Conservation (phyloP, 2,329 filamentous ascomycete genomes). For the Diaporthe nobilis region DNA sequence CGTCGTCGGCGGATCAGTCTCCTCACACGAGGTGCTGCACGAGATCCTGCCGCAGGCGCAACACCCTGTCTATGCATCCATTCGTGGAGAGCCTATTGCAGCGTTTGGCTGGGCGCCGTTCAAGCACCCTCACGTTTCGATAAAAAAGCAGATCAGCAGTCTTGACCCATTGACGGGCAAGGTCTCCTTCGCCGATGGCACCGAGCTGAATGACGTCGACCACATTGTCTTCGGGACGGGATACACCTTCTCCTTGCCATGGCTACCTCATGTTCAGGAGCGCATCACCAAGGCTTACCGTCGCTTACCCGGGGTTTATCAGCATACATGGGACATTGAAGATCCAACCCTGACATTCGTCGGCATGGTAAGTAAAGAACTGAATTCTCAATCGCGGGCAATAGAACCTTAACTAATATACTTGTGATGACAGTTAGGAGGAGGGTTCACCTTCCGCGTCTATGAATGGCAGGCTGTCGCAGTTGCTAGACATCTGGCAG, state of each 20-base stretch:
- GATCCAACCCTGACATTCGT: slow-evolving; percentile 53
- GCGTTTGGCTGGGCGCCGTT: slow-evolving; percentile 72
- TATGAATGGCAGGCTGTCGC: slow-evolving; percentile 58
- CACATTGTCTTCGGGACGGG: slow-evolving; percentile 72
- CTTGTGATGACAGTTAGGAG: slow-evolving; percentile 47
- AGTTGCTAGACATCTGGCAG: slow-evolving; percentile 52
- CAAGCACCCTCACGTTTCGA: slow-evolving; percentile 63
- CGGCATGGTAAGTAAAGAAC: slow-evolving; percentile 50
- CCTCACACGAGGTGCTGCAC: slow-evolving; percentile 69
- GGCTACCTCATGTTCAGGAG: slow-evolving; percentile 62
- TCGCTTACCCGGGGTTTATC: slow-evolving; percentile 53
- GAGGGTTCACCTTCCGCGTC: slow-evolving; percentile 55
- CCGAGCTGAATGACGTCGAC: slow-evolving; percentile 63
- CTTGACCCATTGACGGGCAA: slow-evolving; percentile 54
- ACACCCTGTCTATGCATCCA: slow-evolving; percentile 63
- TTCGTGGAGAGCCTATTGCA: slow-evolving; percentile 60
- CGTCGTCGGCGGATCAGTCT: slow-evolving; percentile 71
- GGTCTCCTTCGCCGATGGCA: slow-evolving; percentile 67
- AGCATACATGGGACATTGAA: slow-evolving; percentile 54
- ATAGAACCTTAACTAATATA: background rate
- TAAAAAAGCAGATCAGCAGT: slow-evolving; percentile 60
- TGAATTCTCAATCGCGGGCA: background rate
- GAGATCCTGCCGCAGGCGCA: slow-evolving; percentile 62
- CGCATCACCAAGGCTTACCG: slow-evolving; percentile 55
- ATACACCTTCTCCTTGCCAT: slow-evolving; percentile 71